These are phyloP conservation scores for Pistacia integerrima DNA, from an alignment of 345 rosid genomes.

Conservation along the genomic window DNA sequence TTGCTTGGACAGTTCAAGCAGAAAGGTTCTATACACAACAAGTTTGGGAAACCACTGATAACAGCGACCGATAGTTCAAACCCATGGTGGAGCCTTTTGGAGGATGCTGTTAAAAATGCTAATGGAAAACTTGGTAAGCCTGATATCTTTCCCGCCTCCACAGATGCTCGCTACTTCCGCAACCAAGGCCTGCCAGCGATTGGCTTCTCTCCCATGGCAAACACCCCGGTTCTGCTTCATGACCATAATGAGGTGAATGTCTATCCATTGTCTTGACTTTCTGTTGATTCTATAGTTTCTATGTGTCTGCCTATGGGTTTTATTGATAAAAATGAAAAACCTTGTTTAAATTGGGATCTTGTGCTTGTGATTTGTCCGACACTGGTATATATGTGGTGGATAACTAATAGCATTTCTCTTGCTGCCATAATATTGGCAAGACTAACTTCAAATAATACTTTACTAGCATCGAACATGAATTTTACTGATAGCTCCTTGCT, in stretches of 20 bases:
- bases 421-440: not conserved
- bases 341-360: not conserved
- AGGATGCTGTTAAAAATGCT: conserved; percentile 74
- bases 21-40: conserved; percentile 39
- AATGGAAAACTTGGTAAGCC: conserved; percentile 70
- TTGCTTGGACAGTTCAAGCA: conserved; percentile 81
- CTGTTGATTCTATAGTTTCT: conserved; percentile 4
- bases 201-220: conserved; percentile 92
- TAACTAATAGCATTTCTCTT: not conserved
- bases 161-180: conserved; percentile 84
- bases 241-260: conserved; percentile 84
- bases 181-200: conserved; percentile 69
- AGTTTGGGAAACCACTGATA: conserved; percentile 52
- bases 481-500: not conserved
- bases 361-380: not conserved
- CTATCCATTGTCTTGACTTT: not conserved
- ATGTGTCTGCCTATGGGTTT: not conserved
- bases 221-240: conserved; percentile 87
- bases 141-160: conserved; percentile 89
- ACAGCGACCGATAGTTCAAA: conserved; percentile 72
- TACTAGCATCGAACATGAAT: not conserved
- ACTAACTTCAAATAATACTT: not conserved
- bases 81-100: conserved; percentile 88
- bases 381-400: not conserved
- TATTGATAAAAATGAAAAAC: not conserved